These are phyloP conservation scores for Panicum virgatum DNA, from an alignment of 202 grass and related monocot genomes.

Conservation along the genomic window DNA sequence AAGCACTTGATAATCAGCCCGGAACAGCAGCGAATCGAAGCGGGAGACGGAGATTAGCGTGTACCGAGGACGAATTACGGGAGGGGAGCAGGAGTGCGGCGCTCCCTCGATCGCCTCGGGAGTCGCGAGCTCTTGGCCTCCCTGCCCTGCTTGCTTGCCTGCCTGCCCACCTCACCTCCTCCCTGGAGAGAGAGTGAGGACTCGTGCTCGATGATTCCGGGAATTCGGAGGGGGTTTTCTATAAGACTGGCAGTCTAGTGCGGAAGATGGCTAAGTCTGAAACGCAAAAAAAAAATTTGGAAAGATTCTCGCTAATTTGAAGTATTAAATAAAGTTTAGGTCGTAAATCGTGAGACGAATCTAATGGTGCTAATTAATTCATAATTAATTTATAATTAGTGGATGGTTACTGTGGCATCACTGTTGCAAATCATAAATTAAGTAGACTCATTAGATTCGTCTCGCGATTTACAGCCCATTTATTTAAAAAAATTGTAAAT, in stretches of 20 bases:
- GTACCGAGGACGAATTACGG: background rate
- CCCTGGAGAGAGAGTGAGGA: slow-evolving; percentile 23
- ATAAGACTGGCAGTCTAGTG: background rate
- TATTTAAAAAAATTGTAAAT: too few species aligned
- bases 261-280: slow-evolving; percentile 19
- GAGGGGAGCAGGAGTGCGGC: background rate
- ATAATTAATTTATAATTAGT: too few species aligned
- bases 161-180: background rate
- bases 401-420: too few species aligned
- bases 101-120: slow-evolving; percentile 23
- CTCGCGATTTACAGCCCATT: too few species aligned
- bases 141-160: background rate
- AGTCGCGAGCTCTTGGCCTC: background rate
- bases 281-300: too few species aligned
- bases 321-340: too few species aligned
- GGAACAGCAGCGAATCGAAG: background rate
- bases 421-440: too few species aligned
- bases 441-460: too few species aligned
- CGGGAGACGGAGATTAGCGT: background rate
- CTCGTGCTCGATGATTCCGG: background rate
- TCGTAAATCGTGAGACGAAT: too few species aligned
- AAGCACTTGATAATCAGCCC: background rate
- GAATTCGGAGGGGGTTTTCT: slow-evolving; percentile 16
- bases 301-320: too few species aligned
- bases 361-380: too few species aligned